Evolutionary conservation across 257 asterid genomes (phyloP), one percentile per base, ranked within the genome.

Genomic region (Avicennia marina): DNA sequence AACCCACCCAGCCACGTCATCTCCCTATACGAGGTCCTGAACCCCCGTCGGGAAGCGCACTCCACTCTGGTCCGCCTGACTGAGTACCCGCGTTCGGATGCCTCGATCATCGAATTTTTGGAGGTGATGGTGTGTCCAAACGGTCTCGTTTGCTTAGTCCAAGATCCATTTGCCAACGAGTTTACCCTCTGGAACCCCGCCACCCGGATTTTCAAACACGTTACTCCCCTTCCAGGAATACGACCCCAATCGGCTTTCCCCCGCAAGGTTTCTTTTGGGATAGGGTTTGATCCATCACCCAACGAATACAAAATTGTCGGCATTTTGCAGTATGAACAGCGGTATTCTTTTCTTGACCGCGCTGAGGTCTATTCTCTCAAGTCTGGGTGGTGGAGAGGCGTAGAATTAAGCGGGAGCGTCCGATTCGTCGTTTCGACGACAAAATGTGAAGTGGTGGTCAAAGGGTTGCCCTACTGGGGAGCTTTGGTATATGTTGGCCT

Each of bases 121-220:
- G 36, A 31, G 6, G 10, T 42, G 1, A 24, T 42, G 0, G 48
- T 22, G 48, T 21, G 17, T 4, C 6, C 45, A 34, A 53, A 53
- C 32, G 60, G 46, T 24, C n/a, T 54, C 6, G 60, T 54, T 4
- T 54, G 60, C 45, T 5, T 54, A 24, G 6, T 11, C 56, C 22
- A 49, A 10, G 7, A n/a, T 12, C 39, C 39, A 1, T 33, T 12
- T 21, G 38, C 38, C 24, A 4, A n/a, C 13, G 27, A 26, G 0
- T 6, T 49, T 2, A 49, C 56, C 56, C 56, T 49, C 6, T 49
- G 56, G 56, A 26, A 49, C 56, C 56, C 56, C 39, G 56, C 38
- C 39, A 49, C 56, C 39, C 22, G 56, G 4, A 25, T 9, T 8
- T n/a, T 39, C 56, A 6, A 1, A 15, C 11, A 6, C 7, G 10